Base-by-base conservation (phyloP, 2,329 filamentous ascomycete genomes). In the Ascomycota sp. region DNA sequence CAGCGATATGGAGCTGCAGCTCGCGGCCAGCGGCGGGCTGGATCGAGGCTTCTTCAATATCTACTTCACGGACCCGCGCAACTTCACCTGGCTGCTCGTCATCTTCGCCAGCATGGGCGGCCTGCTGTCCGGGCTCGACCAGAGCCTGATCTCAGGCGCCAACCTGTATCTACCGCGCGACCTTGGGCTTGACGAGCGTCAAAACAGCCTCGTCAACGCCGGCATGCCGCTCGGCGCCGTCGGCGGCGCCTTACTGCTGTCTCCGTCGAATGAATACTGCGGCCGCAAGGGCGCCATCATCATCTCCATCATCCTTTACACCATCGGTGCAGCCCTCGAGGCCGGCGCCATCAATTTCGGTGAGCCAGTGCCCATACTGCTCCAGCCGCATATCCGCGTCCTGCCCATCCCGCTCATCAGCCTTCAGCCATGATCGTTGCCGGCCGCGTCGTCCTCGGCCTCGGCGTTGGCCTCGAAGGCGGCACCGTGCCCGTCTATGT, bases 401-500 rank as follows among this genome's bases (percentile, higher is more conserved):
- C 72, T 1, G 64, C 76, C 27, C 69, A 69, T 53, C 79, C 69
- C 46, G 71, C 57, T 59, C 42, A 16, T 39, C 45, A 12, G 5
- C 29, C 13, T 7, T 9, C 29, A 53, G 53, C 64, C 33, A 79
- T 80, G 73, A 77, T 81, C 41, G 62, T 80, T 25, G 56, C 69
- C 2, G 68, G 67, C 4, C 68, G 76, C 42, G 62, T 81, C 6
- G 68, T 81, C 35, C 64, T 81, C 0, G 76, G 76, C 36, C 50
- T 75, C 6, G 76, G 75, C 42, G 72, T 81, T 34, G 76, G 76
- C 53, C 60, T 80, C 2, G 76, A 80, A 47, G 75, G 75, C 33
- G 76, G 76, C 47, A 80, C 75, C 0, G 75, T 80, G 5, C 74
- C 74, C 1, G 71, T 80, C 35, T 81, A 81, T 40, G 75, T 81